Conservation (phyloP, 2,329 filamentous ascomycete genomes). For the Fusarium succisae region DNA sequence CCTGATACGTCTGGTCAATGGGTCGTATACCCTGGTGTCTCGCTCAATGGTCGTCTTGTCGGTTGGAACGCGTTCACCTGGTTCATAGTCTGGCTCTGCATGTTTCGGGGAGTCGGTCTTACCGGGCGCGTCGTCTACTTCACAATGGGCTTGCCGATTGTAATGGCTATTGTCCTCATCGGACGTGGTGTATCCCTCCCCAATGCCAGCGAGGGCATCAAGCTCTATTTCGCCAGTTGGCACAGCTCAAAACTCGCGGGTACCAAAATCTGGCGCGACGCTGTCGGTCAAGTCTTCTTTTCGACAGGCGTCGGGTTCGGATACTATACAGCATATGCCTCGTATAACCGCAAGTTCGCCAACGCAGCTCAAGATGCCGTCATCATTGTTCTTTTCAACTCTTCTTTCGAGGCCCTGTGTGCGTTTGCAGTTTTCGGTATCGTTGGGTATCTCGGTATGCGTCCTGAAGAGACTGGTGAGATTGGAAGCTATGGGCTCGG, state of each 20-base stretch:
- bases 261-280: neutral
- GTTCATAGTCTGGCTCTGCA: neutral
- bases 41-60: neutral
- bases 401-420: neutral
- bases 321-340: neutral
- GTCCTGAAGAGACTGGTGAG: neutral
- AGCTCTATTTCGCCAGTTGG: neutral
- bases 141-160: neutral
- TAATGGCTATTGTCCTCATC: neutral
- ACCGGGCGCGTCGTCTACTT: neutral
- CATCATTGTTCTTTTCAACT: neutral
- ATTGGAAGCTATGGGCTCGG: neutral
- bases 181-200: neutral
- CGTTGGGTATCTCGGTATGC: neutral
- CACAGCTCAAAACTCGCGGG: neutral
- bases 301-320: neutral
- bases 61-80: neutral
- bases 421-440: neutral
- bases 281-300: neutral
- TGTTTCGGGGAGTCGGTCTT: neutral
- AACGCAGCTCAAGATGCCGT: neutral
- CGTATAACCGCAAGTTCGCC: neutral
- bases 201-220: neutral
- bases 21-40: neutral
- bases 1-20: neutral